Evolutionary conservation across 2,329 filamentous ascomycete species (phyloP), one percentile per base, ranked within the genome.

Genomic region (Herpotrichia juniperi): DNA sequence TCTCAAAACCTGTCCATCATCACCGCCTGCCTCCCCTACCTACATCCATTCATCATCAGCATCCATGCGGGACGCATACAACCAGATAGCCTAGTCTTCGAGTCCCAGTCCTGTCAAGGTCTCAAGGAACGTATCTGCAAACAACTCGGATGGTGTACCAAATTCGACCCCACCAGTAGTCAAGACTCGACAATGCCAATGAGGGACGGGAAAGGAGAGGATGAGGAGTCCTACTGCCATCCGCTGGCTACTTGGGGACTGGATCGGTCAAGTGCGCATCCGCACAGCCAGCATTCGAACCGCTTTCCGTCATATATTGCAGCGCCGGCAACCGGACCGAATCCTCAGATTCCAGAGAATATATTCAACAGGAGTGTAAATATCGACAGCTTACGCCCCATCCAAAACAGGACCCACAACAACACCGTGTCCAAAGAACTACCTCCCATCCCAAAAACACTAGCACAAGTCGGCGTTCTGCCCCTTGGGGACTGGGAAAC

Each of bases 1-100:
- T 62, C 66, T 19, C 67, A 70, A 34, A 64, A 67, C 6, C 59
- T 70, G 10, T 63, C 64, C 32, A 45, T 70, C 50, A 64, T 68
- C 32, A 66, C 61, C 26, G 66, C 67, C 19, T 67, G 63, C 31
- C 48, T 69, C 2, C 66, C 64, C 12, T 61, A 53, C 16, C 50
- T 69, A 1, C 60, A 65, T 21, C 64, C 63, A 11, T 65, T 66
- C 52, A 61, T 65, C 43, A 56, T 63, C 31, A 55, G 51, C 25
- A 51, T 66, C 32, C 51, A 64, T 10, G 50, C 57, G 6, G 59
- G 62, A 12, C 42, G 39, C 7, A 54, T 49, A 4, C 42, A 58
- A 39, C 50, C 59, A n/a, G 60, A 63, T 7, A 40, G 26, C 1
- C 48, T 63, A 4, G 40, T 43, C 11, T 54, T 56, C 21, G 39